These are phyloP conservation scores for Herpetospermum pedunculosum DNA, from an alignment of 306 rosid species.

Conservation along the genomic window DNA sequence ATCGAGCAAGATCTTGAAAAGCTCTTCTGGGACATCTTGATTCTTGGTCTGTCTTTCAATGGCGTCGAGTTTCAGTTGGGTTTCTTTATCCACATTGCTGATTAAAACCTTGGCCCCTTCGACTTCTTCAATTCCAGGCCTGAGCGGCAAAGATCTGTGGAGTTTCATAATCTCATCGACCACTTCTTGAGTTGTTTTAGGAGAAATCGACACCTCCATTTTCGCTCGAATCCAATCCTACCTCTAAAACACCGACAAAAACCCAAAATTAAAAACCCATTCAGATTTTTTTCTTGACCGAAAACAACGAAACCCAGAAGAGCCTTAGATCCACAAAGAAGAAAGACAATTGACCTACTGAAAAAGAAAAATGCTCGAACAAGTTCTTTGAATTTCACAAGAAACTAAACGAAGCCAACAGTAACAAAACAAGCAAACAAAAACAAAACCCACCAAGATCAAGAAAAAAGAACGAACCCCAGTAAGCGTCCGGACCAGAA, in stretches of 20 bases:
- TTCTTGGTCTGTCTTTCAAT: conserved; percentile 38
- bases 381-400: background rate
- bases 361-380: background rate
- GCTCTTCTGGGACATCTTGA: conserved; percentile 51
- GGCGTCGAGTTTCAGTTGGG: conserved; percentile 46
- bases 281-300: background rate
- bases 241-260: background rate
- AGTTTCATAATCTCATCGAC: conserved; percentile 73
- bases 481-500: too few species aligned
- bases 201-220: conserved; percentile 31
- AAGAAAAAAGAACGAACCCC: background rate
- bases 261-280: conserved; percentile 1
- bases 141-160: conserved; percentile 52
- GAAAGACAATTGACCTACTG: background rate
- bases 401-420: background rate
- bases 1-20: conserved; percentile 59
- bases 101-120: conserved; percentile 58
- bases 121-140: conserved; percentile 65
- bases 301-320: background rate
- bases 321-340: conserved; percentile 4
- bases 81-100: conserved; percentile 49
- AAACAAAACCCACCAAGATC: background rate
- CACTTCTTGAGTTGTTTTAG: conserved; percentile 34
- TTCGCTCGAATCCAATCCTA: background rate
- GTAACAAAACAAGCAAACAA: background rate